These are phyloP conservation scores for Cinchona pubescens DNA, from an alignment of 257 asterid species.

Conservation along the genomic window DNA sequence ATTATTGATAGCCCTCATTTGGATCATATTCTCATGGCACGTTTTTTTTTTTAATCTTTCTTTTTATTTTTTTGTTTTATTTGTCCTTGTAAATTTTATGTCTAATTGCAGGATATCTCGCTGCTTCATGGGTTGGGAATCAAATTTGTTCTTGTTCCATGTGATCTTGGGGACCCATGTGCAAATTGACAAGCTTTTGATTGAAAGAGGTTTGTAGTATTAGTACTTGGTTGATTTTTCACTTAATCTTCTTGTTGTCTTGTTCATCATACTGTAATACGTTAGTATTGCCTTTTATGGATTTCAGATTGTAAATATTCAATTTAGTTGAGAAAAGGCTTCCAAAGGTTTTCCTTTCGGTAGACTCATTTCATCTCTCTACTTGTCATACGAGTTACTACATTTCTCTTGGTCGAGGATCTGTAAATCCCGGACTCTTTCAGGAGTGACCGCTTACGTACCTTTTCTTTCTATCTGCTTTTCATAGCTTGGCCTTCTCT, in stretches of 20 bases:
- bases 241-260: neutral
- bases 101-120: slow-evolving; percentile 67
- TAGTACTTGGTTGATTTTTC: neutral
- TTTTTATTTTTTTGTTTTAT: neutral
- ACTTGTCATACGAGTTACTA: too few relatives aligned
- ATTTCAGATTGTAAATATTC: slow-evolving; percentile 7
- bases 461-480: too few relatives aligned
- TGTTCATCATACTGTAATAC: neutral
- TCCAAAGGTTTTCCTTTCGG: too few relatives aligned
- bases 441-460: too few relatives aligned
- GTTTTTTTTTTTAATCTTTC: slow-evolving; percentile 15
- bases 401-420: too few relatives aligned
- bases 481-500: too few relatives aligned
- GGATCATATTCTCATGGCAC: slow-evolving; percentile 77
- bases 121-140: slow-evolving; percentile 91
- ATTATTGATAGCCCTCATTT: slow-evolving; percentile 69
- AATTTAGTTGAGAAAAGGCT: neutral
- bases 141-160: slow-evolving; percentile 90
- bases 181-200: slow-evolving; percentile 75
- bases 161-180: slow-evolving; percentile 98
- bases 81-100: neutral
- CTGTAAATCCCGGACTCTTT: too few relatives aligned
- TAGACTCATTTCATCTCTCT: too few relatives aligned
- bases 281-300: neutral
- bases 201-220: slow-evolving; percentile 57